Evolutionary conservation across 2,329 filamentous ascomycete genomes (phyloP), one percentile per base, ranked within the genome.

Genomic region (Endoconidiophora laricicola): DNA sequence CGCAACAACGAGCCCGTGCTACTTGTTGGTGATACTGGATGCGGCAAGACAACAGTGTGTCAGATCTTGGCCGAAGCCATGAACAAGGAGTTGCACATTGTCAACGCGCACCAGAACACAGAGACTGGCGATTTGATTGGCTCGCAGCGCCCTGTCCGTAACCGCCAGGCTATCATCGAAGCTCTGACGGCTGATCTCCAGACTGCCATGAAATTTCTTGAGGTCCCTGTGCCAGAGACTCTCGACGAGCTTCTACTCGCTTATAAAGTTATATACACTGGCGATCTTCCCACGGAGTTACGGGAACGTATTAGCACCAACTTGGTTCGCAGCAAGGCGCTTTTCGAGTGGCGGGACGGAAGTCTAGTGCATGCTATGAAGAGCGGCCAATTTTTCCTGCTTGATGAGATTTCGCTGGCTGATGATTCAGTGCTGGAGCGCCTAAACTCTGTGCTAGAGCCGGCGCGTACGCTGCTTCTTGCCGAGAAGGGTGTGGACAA

Each of bases 71-170:
- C 91, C 2, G 83, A 94, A 59, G 82, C 85, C 3, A 73, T 86
- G 55, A 69, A 72, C 14, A 86, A 82, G 58, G 70, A 84, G 55
- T 69, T 99, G 38, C 80, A 88, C 57, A 91, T 90, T 57, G 82
- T 98, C 59, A 99, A 98, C 61, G 91, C 93, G 2, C 93, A 99
- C 64, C 90, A 96, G 57, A 99, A 98, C 56, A 88, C 91, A 0
- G 93, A 99, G 63, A 96, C 93, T 0, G 90, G 91, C 14, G 91
- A 99, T 63, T 71, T 99, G 9, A 96, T 99, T 56, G 91, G 91
- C 56, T 91, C 91, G 2, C 91, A 98, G 63, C 72, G 91, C 53
- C 91, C 91, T 3, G 77, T 96, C 20, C 76, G 93, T 55, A 96
- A 96, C 61, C 78, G 88, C 40, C 77, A 80, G 12, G 77, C 77